A percentile compares a stretch with the other conserved stretches of the same genome.
phyloP scores from a whole-genome alignment of 2,329 filamentous ascomycete genomes.

The Fusarium torreyae region DNA sequence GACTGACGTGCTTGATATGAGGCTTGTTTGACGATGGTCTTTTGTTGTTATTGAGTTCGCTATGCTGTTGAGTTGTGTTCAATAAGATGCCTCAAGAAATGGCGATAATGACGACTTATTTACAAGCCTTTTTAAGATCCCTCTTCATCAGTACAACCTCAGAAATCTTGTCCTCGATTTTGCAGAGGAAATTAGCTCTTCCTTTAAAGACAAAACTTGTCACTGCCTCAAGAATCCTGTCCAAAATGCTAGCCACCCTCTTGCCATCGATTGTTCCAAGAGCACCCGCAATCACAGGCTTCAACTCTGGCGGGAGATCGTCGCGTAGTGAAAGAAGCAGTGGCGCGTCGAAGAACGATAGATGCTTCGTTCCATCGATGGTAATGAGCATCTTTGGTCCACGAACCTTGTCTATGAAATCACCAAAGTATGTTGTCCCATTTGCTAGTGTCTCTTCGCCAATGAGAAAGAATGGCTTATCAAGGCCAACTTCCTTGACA shows the following conservation, averaged over 20 bases:
- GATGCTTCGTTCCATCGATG: neutral
- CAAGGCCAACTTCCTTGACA: conserved; percentile 40
- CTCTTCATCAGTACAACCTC: no score
- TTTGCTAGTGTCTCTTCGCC: neutral
- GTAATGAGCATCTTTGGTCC: conserved; percentile 26
- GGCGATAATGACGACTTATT: no score
- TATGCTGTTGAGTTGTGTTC: no score
- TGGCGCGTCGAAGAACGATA: conserved; percentile 26
- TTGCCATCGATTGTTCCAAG: conserved; percentile 21
- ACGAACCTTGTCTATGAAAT: conserved; percentile 25
- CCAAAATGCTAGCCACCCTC: neutral
- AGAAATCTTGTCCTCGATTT: no score
- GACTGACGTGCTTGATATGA: no score
- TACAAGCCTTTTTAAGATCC: no score
- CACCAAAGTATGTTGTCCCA: neutral
- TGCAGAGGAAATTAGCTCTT: no score
- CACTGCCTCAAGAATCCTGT: no score
- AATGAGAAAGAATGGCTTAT: conserved; percentile 36
- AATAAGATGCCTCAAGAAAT: no score
- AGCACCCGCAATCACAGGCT: neutral
- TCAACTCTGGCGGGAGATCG: neutral
- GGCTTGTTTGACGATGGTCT: no score
- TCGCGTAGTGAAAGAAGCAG: conserved; percentile 1
- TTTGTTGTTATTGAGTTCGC: no score
- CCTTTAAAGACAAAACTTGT: no score